Conservation (phyloP, 78 protist genomes). For the Dictyostelium firmibasis region DNA sequence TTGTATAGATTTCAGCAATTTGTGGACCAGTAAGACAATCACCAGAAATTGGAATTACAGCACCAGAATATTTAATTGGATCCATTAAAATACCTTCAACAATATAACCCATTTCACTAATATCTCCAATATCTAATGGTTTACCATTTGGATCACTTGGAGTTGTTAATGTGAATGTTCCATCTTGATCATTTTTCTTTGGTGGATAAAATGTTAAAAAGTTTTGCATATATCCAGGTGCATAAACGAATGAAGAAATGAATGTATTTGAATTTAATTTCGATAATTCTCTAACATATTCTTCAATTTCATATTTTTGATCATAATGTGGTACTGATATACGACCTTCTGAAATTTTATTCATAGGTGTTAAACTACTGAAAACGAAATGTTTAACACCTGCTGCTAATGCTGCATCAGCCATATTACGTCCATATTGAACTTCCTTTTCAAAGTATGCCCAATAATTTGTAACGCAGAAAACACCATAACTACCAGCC, state of each 20-base stretch:
- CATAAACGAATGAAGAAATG: neutral
- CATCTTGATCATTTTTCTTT: neutral
- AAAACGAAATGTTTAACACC: conserved; percentile 7
- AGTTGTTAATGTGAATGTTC: neutral
- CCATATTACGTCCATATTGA: neutral
- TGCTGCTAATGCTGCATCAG: neutral
- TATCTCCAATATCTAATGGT: neutral
- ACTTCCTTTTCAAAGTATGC: neutral
- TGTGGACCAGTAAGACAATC: neutral
- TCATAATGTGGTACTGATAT: neutral
- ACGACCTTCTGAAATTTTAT: neutral
- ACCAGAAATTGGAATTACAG: neutral
- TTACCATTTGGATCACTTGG: neutral
- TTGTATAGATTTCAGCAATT: neutral
- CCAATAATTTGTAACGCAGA: neutral
- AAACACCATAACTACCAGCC: conserved; percentile 10
- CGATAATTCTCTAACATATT: neutral
- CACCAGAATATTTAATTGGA: neutral
- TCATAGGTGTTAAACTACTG: neutral
- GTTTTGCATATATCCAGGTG: neutral
- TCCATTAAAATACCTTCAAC: neutral
- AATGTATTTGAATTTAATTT: neutral
- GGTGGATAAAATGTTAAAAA: neutral
- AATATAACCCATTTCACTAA: conserved; percentile 2
- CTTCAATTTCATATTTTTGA: neutral